Base-by-base conservation (phyloP, 306 rosid species). In the Gastrolobium bilobum region DNA sequence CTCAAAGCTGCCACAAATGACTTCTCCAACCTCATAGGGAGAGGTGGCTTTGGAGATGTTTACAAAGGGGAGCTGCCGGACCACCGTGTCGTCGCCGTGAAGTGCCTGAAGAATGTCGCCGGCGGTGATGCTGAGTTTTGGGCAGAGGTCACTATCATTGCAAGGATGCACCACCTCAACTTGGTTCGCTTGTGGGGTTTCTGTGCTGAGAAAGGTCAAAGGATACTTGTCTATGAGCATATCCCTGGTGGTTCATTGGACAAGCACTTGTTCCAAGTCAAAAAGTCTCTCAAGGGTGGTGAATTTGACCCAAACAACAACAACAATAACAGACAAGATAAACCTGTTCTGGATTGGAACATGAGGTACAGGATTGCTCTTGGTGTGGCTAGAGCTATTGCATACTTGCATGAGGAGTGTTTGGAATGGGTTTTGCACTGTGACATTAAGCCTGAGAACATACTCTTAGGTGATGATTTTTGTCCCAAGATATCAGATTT, bases 401-500 rank as follows among this genome's bases (percentile, higher is more conserved):
- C 99, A 0, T 95, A 95, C 46, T 61, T 94, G 7, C 99, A 95
- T 13, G 99, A 95, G 78, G 99, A 95, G 75, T 95, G 99, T 40
- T 81, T 91, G 38, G 99, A 95, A 61, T 92, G 99, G 99, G 99
- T 95, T 47, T 67, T 95, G 20, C 99, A 95, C 11, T 91, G 97
- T 42, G 99, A 94, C 48, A 94, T 94, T 1, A 94, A 94, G 58
- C 97, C 97, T 0, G 99, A 95, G 44, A 92, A 95, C 64, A 95
- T 95, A n/a, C 83, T 95, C 0, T 6, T 95, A 0, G 94, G 94
- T 0, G 94, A 85, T 11, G 97, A 92, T 33, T 95, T 91, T 20
- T 95, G 99, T 59, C 98, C 99, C 0, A 95, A 95, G 73, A 77
- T 95, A n/a, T 91, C 99, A 2, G 99, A 95, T 59, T 95, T 95